Evolutionary conservation across 805 yeast genomes (phyloP).

Genomic region (Starmerella asiatica): DNA sequence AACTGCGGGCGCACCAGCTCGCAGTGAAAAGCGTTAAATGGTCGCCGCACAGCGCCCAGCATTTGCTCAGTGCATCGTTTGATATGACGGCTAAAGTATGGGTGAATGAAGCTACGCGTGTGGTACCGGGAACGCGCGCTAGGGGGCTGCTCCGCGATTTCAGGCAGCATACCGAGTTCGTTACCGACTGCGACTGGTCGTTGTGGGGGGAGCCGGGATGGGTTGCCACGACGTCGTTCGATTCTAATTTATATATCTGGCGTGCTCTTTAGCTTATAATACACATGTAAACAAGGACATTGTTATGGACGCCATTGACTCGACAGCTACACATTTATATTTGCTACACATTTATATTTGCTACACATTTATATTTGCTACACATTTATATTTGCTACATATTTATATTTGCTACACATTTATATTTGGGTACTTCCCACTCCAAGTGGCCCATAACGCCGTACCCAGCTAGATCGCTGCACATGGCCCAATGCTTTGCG

Average conservation of each 20-base stretch:
- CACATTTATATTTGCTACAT: too few species aligned
- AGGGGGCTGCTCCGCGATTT: constrained; percentile 46
- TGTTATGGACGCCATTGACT: too few species aligned
- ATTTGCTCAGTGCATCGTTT: constrained; percentile 63
- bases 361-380: too few species aligned
- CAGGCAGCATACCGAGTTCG: constrained; percentile 71
- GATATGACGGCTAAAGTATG: constrained; percentile 89
- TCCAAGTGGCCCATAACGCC: too few species aligned
- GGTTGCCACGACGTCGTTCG: constrained; percentile 94
- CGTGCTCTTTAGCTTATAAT: too few species aligned
- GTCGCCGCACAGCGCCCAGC: constrained; percentile 76
- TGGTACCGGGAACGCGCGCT: constrained; percentile 11
- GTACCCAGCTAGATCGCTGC: too few species aligned
- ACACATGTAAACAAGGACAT: too few species aligned
- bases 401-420: too few species aligned
- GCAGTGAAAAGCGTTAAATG: constrained; percentile 73
- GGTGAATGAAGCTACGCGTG: constrained; percentile 44
- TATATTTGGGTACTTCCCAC: too few species aligned
- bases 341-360: too few species aligned
- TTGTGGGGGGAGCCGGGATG: constrained; percentile 95
- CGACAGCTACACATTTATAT: too few species aligned
- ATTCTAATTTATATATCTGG: constrained; percentile 87
- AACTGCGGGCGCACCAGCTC: constrained; percentile 72
- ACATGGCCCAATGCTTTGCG: too few species aligned
- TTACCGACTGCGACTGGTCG: constrained; percentile 87